Evolutionary conservation across 176 grass and related monocot genomes (phyloP), one percentile per base, ranked within the genome.

Genomic region (Olyra latifolia): DNA sequence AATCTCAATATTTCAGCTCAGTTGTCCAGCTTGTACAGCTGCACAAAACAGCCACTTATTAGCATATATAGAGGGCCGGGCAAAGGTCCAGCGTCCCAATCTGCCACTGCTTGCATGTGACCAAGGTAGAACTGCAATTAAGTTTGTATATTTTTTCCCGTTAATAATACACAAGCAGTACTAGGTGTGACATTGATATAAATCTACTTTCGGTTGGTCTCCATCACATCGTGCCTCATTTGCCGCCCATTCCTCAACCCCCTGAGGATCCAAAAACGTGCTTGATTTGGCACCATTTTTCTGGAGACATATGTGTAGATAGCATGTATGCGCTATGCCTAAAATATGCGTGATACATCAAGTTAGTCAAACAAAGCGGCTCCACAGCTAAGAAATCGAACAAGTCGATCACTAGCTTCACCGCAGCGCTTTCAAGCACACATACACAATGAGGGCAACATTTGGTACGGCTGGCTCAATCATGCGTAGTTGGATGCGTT

Each of bases 341-440:
- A 64, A 66, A n/a, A 69, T 60, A 49, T 0, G 29, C 50, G 7
- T 14, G 11, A 1, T 20, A 5, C 20, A 64, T 29, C 22, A 63
- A 11, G 16, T 3, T 13, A 30, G 75, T 82, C 85, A 82, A 87
- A 63, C 44, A 86, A 86, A 86, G 70, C 69, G 40, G 69, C 76
- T 28, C 27, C 61, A 38, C 16, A 49, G 8, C 6, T 10, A 43
- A 5, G 16, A 16, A 44, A 73, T 14, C 7, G 14, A 67, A 40
- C 32, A 23, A 17, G 16, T 2, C 23, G 42, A 71, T 71, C 24
- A 20, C n/a, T n/a, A n/a, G n/a, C n/a, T 49, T 41, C 10, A 39
- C 17, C 15, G 32, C 68, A 2, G 69, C 40, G 16, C 27, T 86
- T 39, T 86, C 76, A 80, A 45, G 27, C 83, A 54, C 12, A 47